Base-by-base conservation (phyloP, 805 yeast species). In the Ogataea degrootiae region DNA sequence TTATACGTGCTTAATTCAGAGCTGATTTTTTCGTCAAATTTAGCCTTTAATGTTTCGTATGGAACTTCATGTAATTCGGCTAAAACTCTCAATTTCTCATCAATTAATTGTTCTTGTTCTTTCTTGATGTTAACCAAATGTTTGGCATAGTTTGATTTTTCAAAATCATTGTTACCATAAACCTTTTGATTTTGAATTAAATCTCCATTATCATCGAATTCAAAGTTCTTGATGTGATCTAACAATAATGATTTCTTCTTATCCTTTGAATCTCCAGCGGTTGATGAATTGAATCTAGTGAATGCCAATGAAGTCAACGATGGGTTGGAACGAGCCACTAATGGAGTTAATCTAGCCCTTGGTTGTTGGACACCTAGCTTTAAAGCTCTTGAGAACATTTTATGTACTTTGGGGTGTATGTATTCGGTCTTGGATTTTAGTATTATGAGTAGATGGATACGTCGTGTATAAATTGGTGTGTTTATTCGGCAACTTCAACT, bases 161-260 rank as follows among this genome's bases (percentile, higher is more conserved):
- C 47, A 41, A 57, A 63, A 14, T 58, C 59, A 17, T 50, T 42
- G 26, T 52, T 52, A 8, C 55, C 52, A 45, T 62, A 53, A 15
- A 44, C 29, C 31, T 26, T 26, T 23, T 50, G 53, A 15, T 44
- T 49, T 33, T 50, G 50, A 35, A 56, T 47, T 34, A 60, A 57
- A 40, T 51, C 46, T 34, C 65, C 66, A 3, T 59, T 48, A 19
- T 59, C 55, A 40, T 62, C 61, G 21, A 55, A 37, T 14, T 59
- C 62, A 23, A 47, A 44, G 22, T 49, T 48, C 16, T 41, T 40
- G 31, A 54, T 23, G 11, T 50, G 47, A 33, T 48, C 44, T 8
- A 45, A 37, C 14, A 45, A 23, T 36, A 45, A 40, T 22, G 29
- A 34, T 9, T 39, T 39, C 23, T 21, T 26, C n/a, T 35, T n/a